A percentile compares a stretch with the other conserved stretches of the same genome.
Evolutionary conservation across 2,329 filamentous ascomycete species (phyloP).

Genomic region (Metarhizium anisopliae): DNA sequence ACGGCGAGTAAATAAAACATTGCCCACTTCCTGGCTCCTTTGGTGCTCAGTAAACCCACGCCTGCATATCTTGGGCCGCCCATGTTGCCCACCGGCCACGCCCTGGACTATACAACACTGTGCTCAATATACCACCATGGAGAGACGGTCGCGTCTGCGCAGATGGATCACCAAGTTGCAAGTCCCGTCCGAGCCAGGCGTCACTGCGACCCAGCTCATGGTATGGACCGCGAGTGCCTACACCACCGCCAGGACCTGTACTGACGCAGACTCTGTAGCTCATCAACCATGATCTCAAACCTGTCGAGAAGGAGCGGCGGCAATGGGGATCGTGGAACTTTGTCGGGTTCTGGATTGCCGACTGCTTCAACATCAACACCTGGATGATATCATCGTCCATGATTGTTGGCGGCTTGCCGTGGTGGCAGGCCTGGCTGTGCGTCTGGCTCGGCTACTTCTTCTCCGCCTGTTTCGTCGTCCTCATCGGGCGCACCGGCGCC

Average conservation of each 20-base stretch:
- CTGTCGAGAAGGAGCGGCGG: conserved; percentile 69
- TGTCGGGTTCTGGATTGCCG: conserved; percentile 78
- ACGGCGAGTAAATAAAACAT: too few relatives aligned
- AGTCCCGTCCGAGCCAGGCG: background rate
- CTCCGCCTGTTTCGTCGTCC: conserved; percentile 63
- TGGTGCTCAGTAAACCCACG: too few relatives aligned
- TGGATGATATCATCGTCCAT: conserved; percentile 90
- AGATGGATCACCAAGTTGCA: background rate
- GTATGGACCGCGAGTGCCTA: background rate
- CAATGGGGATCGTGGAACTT: conserved; percentile 87
- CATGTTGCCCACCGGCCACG: too few relatives aligned
- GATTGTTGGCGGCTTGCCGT: conserved; percentile 69
- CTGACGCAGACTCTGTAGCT: conserved; percentile 37
- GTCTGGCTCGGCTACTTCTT: conserved; percentile 82
- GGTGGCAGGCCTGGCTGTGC: conserved; percentile 86
- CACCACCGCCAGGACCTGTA: background rate
- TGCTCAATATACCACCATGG: background rate
- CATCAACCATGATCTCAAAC: conserved; percentile 73
- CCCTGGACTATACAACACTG: too few relatives aligned
- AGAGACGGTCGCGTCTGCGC: background rate
- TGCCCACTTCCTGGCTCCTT: too few relatives aligned
- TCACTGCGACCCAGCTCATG: background rate
- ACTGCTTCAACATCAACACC: conserved; percentile 83
- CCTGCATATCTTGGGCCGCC: too few relatives aligned
- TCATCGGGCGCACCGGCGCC: conserved; percentile 76